Evolutionary conservation across 805 yeast species (phyloP), one percentile per base, ranked within the genome.

Genomic region (Kluyveromyces dobzhanskii): DNA sequence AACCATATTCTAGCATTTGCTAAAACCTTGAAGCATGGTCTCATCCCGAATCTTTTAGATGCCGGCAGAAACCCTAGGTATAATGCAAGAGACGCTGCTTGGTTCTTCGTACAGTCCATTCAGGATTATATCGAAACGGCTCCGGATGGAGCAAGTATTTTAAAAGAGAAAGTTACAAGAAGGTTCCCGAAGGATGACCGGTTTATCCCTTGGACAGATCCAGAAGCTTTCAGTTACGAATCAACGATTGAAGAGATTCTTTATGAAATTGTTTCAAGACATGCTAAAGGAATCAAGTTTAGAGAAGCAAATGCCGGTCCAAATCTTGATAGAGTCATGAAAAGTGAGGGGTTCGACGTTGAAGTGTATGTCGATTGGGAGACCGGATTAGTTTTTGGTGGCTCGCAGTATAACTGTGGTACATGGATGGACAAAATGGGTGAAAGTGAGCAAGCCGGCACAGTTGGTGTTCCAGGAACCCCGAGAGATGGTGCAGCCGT

Each of bases 361-460:
- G 73, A 75, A 46, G 73, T 88, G 1, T 52, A 63, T 42, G 86
- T 88, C 32, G 97, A 90, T 57, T 90, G 97, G 97, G 53, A 66
- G 0, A 87, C 84, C 10, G 98, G 98, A 1, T 64, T 92, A 23
- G 66, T 88, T 3, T 82, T 77, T 58, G 98, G 97, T 33, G 97
- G 98, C 2, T 84, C 85, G 35, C 95, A 84, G 59, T 76, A 64
- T 58, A 90, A 90, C 57, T 90, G 98, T 66, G 98, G 98, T 17
- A 92, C 98, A 0, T 90, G 98, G 98, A 90, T 88, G 96, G 98
- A 90, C 63, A 90, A 90, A 64, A 90, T 90, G 97, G 98, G 98
- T 18, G 97, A 92, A 64, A 84, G 95, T 53, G 77, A 61, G 26
- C 69, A 63, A 40, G 96, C 97, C 0, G 80, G 82, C 1, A 80